Conservation (phyloP, 2,329 filamentous ascomycete species). For the Talaromyces sp. region DNA sequence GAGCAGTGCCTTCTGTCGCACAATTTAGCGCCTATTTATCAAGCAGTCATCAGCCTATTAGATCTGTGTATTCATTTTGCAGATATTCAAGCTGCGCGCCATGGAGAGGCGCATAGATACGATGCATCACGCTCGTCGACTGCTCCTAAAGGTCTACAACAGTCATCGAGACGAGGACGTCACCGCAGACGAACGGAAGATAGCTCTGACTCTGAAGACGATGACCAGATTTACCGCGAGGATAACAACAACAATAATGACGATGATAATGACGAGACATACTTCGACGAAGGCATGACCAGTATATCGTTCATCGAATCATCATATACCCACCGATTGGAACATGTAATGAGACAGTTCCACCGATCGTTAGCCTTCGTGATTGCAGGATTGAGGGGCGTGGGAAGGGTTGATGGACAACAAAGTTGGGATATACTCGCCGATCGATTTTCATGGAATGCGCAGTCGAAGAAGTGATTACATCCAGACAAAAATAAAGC, state of each 20-base stretch:
- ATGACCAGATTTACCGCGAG: slow-evolving; percentile 22
- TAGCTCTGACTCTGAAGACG: slow-evolving; percentile 22
- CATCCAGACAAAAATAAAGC: neutral
- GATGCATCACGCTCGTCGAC: slow-evolving; percentile 30
- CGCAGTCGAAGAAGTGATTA: slow-evolving; percentile 11
- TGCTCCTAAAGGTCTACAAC: neutral
- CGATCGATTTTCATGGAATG: slow-evolving; percentile 65
- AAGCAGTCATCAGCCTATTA: slow-evolving; percentile 69
- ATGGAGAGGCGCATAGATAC: slow-evolving; percentile 34
- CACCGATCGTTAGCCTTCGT: slow-evolving; percentile 66
- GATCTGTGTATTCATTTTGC: slow-evolving; percentile 70
- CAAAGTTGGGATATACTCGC: slow-evolving; percentile 75
- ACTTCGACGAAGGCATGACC: slow-evolving; percentile 40
- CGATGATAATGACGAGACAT: slow-evolving; percentile 27
- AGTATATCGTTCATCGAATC: slow-evolving; percentile 36
- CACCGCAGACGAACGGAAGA: slow-evolving; percentile 21
- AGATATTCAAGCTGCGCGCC: slow-evolving; percentile 51
- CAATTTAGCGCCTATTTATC: slow-evolving; percentile 66
- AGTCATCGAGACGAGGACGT: slow-evolving; percentile 15
- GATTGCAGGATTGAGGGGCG: slow-evolving; percentile 66
- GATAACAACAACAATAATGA: slow-evolving; percentile 20
- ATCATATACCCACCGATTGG: slow-evolving; percentile 53
- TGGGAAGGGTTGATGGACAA: slow-evolving; percentile 70
- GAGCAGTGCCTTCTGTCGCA: slow-evolving; percentile 66
- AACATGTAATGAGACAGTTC: slow-evolving; percentile 59